These are phyloP conservation scores for Fraxinus latifolia DNA, from an alignment of 305 asterid genomes.

Conservation along the genomic window DNA sequence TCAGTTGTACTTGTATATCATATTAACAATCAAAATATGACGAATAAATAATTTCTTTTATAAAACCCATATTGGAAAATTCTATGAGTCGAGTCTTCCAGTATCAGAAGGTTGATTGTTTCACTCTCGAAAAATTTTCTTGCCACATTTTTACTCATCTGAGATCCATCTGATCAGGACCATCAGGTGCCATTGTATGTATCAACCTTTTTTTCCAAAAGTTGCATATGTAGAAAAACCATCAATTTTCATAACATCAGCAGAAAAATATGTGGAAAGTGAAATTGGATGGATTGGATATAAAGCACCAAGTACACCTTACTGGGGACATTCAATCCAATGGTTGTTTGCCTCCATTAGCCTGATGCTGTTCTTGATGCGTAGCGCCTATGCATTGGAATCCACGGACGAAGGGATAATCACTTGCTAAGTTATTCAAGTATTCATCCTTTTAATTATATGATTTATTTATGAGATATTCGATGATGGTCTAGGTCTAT, in stretches of 20 bases:
- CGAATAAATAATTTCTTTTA: no score
- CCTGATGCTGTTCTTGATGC: conserved; percentile 48
- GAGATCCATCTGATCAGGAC: neutral
- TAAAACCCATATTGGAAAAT: neutral
- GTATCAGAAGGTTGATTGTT: neutral
- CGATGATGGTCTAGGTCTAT: neutral
- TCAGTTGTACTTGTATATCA: neutral
- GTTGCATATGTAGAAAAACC: conserved; percentile 56
- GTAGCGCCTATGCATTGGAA: conserved; percentile 57
- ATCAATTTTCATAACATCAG: conserved; percentile 49
- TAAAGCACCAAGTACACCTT: conserved; percentile 57
- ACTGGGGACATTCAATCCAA: conserved; percentile 64
- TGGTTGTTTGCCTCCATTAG: conserved; percentile 55
- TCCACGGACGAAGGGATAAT: neutral
- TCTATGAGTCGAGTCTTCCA: neutral
- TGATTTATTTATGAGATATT: neutral
- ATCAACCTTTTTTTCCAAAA: conserved; percentile 33
- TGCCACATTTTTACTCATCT: neutral
- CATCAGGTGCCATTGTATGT: conserved; percentile 68
- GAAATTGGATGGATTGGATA: conserved; percentile 47
- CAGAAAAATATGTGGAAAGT: conserved; percentile 52
- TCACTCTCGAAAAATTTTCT: neutral
- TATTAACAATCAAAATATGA: neutral
- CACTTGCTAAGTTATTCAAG: neutral
- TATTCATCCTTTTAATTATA: neutral